These are phyloP conservation scores for Sequoiadendron giganteum DNA, from an alignment of 75 land plant genomes.

Conservation along the genomic window DNA sequence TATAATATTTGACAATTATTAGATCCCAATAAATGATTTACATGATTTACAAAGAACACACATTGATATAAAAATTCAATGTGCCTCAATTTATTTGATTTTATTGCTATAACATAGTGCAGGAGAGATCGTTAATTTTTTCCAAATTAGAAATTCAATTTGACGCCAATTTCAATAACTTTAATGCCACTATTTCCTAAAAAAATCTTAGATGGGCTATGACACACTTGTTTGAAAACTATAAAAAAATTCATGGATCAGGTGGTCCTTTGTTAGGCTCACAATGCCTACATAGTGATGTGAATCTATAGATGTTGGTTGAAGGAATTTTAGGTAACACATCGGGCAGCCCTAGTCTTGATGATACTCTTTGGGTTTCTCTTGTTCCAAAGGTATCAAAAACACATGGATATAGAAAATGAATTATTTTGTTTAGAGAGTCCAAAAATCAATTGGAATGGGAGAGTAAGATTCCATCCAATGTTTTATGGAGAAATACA, in stretches of 20 bases:
- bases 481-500: neutral
- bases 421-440: neutral
- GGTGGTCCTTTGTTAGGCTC: neutral
- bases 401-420: slow-evolving; percentile 1
- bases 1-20: no score
- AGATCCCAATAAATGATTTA: no score
- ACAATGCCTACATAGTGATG: neutral
- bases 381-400: neutral
- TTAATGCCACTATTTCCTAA: slow-evolving; percentile 46
- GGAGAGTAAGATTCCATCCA: neutral
- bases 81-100: no score
- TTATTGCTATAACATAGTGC: no score
- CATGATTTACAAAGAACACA: no score
- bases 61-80: no score
- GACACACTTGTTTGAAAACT: slow-evolving; percentile 32
- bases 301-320: neutral
- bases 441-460: neutral
- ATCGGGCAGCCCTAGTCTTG: neutral
- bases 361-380: slow-evolving; percentile 2
- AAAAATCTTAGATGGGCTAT: slow-evolving; percentile 72
- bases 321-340: neutral
- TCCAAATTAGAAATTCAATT: no score
- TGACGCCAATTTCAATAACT: slow-evolving; percentile 35
- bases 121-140: no score
- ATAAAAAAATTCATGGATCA: slow-evolving; percentile 32